These are phyloP conservation scores for Yarrowia sp. DNA, from an alignment of 805 yeast species.

Conservation along the genomic window DNA sequence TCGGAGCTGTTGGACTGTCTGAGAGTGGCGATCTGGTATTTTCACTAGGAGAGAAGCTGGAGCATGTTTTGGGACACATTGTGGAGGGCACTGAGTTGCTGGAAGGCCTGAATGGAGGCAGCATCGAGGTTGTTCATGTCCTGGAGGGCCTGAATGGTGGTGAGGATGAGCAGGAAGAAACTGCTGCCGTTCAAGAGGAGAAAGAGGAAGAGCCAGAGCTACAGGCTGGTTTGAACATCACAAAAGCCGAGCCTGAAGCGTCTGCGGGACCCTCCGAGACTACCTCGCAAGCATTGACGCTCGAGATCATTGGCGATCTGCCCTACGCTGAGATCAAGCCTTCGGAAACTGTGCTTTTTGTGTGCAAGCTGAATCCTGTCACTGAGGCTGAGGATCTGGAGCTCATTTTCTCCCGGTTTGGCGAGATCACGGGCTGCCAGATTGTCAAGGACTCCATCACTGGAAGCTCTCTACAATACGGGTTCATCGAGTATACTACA, in stretches of 20 bases:
- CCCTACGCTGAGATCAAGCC: constrained; percentile 59
- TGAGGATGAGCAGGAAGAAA: not conserved
- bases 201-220: not conserved
- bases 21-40: not conserved
- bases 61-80: constrained; percentile 77
- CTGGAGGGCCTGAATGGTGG: not conserved
- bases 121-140: constrained; percentile 38
- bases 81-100: constrained; percentile 86
- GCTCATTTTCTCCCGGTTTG: constrained; percentile 61
- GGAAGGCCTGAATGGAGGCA: constrained; percentile 68
- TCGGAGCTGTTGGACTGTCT: not conserved
- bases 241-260: not conserved
- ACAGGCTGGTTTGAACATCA: constrained; percentile 5
- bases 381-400: constrained; percentile 58
- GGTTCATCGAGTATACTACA: constrained; percentile 56
- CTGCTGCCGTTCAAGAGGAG: not conserved
- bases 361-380: constrained; percentile 61
- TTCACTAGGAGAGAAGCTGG: constrained; percentile 64
- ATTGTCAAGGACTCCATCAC: constrained; percentile 50
- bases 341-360: constrained; percentile 58
- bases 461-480: constrained; percentile 56
- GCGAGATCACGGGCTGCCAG: constrained; percentile 51
- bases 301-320: constrained; percentile 63
- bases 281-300: constrained; percentile 54
- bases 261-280: not conserved